phyloP scores from a whole-genome alignment of 495 filamentous ascomycete genomes.

The Hypoxylon crocopeplum region DNA sequence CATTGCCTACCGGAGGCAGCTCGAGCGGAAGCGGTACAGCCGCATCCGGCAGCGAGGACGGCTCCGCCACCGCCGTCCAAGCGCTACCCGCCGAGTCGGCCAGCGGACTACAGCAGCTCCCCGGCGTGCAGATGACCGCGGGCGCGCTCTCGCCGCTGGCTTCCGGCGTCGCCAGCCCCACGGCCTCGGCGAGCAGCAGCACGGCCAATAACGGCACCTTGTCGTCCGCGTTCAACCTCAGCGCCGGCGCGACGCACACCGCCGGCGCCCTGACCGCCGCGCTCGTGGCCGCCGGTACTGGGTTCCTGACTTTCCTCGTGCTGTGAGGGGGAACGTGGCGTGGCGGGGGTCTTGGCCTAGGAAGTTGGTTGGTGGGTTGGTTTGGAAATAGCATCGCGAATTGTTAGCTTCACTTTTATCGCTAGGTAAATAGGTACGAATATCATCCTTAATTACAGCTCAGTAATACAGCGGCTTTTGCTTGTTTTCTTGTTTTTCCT shows the following conservation, averaged over 20 bases:
- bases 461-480: too few relatives aligned
- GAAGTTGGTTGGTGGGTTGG: too few relatives aligned
- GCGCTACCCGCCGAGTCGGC: conserved; percentile 19
- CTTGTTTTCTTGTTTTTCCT: too few relatives aligned
- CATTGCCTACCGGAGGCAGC: conserved; percentile 3
- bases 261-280: neutral
- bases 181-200: neutral
- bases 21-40: conserved; percentile 1
- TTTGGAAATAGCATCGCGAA: too few relatives aligned
- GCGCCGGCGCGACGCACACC: neutral
- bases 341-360: too few relatives aligned
- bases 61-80: conserved; percentile 11
- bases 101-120: conserved; percentile 21
- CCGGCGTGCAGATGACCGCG: conserved; percentile 19
- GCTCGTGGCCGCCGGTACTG: neutral
- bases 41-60: conserved; percentile 1
- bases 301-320: conserved; percentile 2
- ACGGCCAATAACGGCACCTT: neutral
- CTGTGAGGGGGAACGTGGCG: conserved; percentile 5
- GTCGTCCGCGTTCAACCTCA: neutral
- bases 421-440: too few relatives aligned
- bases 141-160: conserved; percentile 44
- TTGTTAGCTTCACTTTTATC: too few relatives aligned
- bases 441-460: too few relatives aligned
- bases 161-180: conserved; percentile 38